Percentiles rank a stretch among this genome's conserved stretches.
Conservation (phyloP, 441 rosid genomes). For the Pelargonium citronellum region DNA sequence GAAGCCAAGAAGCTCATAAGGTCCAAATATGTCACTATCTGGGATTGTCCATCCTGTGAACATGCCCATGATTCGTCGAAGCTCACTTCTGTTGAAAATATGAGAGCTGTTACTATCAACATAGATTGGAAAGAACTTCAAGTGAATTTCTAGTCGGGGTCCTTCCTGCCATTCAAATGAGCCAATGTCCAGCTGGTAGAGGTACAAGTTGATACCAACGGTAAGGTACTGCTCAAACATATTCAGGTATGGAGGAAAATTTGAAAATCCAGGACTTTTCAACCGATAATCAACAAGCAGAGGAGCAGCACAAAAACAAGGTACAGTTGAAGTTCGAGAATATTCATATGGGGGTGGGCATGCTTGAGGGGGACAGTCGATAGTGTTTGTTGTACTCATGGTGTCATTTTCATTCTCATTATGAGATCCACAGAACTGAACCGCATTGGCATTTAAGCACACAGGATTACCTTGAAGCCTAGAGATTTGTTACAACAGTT, state of each 20-base stretch:
- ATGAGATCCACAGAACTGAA: slow-evolving; percentile 41
- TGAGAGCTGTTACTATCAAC: slow-evolving; percentile 28
- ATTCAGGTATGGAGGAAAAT: slow-evolving; percentile 44
- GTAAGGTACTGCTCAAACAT: slow-evolving; percentile 48
- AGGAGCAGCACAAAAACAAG: slow-evolving; percentile 79
- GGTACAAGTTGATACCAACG: slow-evolving; percentile 43
- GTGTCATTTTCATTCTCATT: slow-evolving; percentile 21
- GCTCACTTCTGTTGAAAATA: slow-evolving; percentile 59
- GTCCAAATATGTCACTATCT: slow-evolving; percentile 72
- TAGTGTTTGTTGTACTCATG: slow-evolving; percentile 24
- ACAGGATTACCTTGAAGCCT: slow-evolving; percentile 89
- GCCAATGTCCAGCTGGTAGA: slow-evolving; percentile 50
- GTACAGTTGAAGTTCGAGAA: slow-evolving; percentile 37
- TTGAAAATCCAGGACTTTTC: slow-evolving; percentile 86
- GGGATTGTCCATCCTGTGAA: slow-evolving; percentile 73
- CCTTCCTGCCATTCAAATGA: slow-evolving; percentile 58
- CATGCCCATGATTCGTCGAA: slow-evolving; percentile 43
- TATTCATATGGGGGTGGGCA: slow-evolving; percentile 69
- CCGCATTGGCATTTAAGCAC: slow-evolving; percentile 38
- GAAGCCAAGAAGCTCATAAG: slow-evolving; percentile 79
- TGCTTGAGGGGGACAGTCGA: slow-evolving; percentile 36
- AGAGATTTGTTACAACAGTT: slow-evolving; percentile 22
- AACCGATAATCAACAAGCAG: slow-evolving; percentile 68
- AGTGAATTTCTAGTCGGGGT: slow-evolving; percentile 64
- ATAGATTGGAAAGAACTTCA: slow-evolving; percentile 63